These are phyloP conservation scores for Echria macrotheca DNA, from an alignment of 495 filamentous ascomycete species.

Conservation along the genomic window DNA sequence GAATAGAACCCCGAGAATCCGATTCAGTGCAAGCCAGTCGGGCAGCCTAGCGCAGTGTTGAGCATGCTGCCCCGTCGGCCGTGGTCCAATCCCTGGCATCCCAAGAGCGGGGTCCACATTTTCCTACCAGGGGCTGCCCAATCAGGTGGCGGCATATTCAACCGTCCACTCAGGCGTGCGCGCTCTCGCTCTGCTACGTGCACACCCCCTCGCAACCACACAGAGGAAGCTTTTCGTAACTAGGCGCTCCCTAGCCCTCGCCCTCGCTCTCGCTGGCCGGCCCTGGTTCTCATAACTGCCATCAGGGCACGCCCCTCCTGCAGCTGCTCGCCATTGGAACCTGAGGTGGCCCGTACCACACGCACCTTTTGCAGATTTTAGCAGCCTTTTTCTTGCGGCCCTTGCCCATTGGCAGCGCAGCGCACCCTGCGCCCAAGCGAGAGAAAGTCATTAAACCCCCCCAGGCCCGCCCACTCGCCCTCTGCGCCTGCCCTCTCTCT, in stretches of 20 bases:
- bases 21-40: no score
- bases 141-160: slow-evolving; percentile 3
- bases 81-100: slow-evolving; percentile 6
- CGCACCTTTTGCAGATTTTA: slow-evolving; percentile 18
- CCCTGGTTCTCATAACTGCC: no score
- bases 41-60: no score
- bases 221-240: no score
- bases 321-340: slow-evolving; percentile 20
- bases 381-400: slow-evolving; percentile 15
- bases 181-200: slow-evolving; percentile 3
- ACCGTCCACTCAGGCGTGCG: slow-evolving; percentile 5
- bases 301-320: slow-evolving; percentile 19
- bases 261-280: slow-evolving; percentile 3
- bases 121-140: slow-evolving; percentile 15
- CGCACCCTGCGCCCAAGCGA: slow-evolving; percentile 18
- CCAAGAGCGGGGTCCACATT: slow-evolving; percentile 4
- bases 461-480: slow-evolving; percentile 26
- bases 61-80: slow-evolving; percentile 6
- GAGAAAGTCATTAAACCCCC: slow-evolving; percentile 37
- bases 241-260: slow-evolving; percentile 13
- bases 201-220: slow-evolving; percentile 9
- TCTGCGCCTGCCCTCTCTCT: slow-evolving; percentile 23
- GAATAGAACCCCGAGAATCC: no score
- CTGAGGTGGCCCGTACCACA: slow-evolving; percentile 11
- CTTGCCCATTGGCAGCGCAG: slow-evolving; percentile 11